Evolutionary conservation across 1,139 yeast species (phyloP).

Genomic region (Geotrichum histeridarum): DNA sequence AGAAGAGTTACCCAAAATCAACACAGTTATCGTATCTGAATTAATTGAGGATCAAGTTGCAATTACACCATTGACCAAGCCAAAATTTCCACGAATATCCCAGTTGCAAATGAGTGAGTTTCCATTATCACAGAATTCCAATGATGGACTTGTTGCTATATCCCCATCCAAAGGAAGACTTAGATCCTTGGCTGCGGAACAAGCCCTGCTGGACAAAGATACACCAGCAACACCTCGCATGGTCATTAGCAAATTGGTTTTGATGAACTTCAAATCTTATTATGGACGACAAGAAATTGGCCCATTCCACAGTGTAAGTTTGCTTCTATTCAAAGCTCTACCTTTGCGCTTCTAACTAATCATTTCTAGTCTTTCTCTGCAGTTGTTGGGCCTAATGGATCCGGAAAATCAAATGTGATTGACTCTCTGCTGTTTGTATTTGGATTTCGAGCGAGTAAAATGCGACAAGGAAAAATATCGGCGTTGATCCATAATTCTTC

Average conservation of each 20-base stretch:
- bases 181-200: conserved; percentile 18
- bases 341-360: conserved; percentile 13
- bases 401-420: conserved; percentile 95
- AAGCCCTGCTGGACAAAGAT: conserved; percentile 12
- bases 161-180: conserved; percentile 20
- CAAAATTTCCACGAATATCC: neutral
- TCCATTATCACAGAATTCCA: neutral
- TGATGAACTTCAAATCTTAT: conserved; percentile 88
- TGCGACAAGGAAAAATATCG: conserved; percentile 91
- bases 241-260: conserved; percentile 66
- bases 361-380: conserved; percentile 73
- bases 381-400: conserved; percentile 98
- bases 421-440: conserved; percentile 94
- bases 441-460: conserved; percentile 92
- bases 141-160: conserved; percentile 15
- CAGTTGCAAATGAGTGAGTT: neutral
- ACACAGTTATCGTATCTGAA: neutral
- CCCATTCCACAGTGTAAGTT: conserved; percentile 62
- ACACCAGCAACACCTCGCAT: conserved; percentile 47
- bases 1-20: no score
- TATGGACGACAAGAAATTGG: conserved; percentile 92
- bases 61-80: neutral
- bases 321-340: neutral
- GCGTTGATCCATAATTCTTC: conserved; percentile 85
- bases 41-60: neutral